Evolutionary conservation across 352 stramenopile species (phyloP), one percentile per base, ranked within the genome.

Genomic region (Phytopythium ostracodes): DNA sequence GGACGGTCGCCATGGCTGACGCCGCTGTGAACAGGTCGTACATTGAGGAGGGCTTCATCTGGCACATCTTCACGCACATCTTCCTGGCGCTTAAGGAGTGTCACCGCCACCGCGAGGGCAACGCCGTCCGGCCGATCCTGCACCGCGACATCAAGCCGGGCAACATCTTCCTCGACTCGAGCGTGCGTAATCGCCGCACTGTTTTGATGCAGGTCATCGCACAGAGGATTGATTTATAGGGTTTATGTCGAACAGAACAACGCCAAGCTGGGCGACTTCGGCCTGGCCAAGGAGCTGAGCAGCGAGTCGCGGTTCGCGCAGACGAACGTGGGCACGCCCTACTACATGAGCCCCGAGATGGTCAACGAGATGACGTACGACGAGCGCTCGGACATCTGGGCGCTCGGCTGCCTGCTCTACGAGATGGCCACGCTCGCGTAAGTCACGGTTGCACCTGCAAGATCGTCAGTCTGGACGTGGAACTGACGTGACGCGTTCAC

Each of bases 301-400:
- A 95, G 87, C 52, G 85, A 96, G 70, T 96, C 82, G 61, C 88
- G 91, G 18, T 96, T 96, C 27, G 90, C 90, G 43, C 85, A 94
- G 64, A 97, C 90, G 17, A 96, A 96, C 51, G 90, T 98, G 24
- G 91, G 91, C 36, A 98, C 91, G 20, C 91, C 91, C 43, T 97
- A 97, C 74, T 98, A 98, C 77, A 97, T 98, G 90, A 95, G 83
- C 47, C 87, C 87, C 1, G 88, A 96, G 66, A 94, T 96, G 84
- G 87, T 97, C 56, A 97, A 96, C 63, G 89, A 96, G 62, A 95
- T 93, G 81, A 93, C 87, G 22, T 97, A 97, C 73, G 89, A 97
- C 66, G 89, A 97, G 65, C 87, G 89, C 31, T 97, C 88, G 14
- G 90, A 97, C 74, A 96, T 97, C 73, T 97, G 90, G 89, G 81